A percentile compares a stretch with the other conserved stretches of the same genome.
Conservation (phyloP, 768 basidiomycete species). For the Zangia roseola region DNA sequence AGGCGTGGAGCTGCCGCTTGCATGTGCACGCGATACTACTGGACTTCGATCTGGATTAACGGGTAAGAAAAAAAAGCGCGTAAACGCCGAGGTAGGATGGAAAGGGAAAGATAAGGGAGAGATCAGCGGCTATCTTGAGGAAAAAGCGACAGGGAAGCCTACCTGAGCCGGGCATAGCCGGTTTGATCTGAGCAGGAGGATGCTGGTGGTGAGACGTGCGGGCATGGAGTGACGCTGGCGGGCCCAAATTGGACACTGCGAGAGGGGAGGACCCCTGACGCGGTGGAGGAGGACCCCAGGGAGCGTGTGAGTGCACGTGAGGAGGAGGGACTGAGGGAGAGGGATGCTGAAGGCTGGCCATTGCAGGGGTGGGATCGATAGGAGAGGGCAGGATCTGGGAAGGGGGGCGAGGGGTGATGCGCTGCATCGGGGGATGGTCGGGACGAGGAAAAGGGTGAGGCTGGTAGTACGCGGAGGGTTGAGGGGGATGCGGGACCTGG, state of each 20-base stretch:
- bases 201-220: constrained; percentile 30
- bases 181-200: constrained; percentile 27
- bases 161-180: constrained; percentile 35
- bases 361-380: constrained; percentile 30
- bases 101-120: background rate
- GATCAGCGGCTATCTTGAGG: constrained; percentile 4
- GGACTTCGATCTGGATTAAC: constrained; percentile 28
- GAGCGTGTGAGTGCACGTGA: constrained; percentile 30
- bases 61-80: constrained; percentile 11
- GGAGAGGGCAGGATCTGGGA: constrained; percentile 28
- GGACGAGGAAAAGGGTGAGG: constrained; percentile 16
- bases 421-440: constrained; percentile 23
- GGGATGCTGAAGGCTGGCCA: constrained; percentile 34
- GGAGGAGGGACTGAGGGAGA: constrained; percentile 29
- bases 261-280: constrained; percentile 35
- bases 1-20: constrained; percentile 23
- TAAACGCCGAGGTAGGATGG: background rate
- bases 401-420: constrained; percentile 33
- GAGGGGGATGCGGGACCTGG: constrained; percentile 22
- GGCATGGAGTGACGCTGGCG: constrained; percentile 22
- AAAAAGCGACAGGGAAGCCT: constrained; percentile 1
- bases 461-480: constrained; percentile 20
- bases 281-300: constrained; percentile 32
- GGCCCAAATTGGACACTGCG: constrained; percentile 25
- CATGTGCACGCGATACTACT: constrained; percentile 26